Percentiles rank a stretch among this genome's conserved stretches.
Conservation (phyloP, 2,329 filamentous ascomycete species). For the Aspergillus tamarii region DNA sequence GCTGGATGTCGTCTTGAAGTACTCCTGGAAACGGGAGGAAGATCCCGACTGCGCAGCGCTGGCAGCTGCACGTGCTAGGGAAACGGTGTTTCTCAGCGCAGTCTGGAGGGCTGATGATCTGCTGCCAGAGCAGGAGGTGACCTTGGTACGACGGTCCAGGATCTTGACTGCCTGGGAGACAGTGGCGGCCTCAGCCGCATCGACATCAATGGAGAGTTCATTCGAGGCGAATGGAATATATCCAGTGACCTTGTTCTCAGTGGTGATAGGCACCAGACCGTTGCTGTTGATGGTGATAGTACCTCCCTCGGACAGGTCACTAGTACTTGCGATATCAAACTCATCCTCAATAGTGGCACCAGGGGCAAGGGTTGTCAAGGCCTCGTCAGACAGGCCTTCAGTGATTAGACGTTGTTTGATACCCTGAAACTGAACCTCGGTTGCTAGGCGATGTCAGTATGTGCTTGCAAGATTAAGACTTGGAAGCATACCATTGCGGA, state of each 20-base stretch:
- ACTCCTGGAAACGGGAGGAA: constrained; percentile 44
- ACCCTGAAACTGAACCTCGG: constrained; percentile 36
- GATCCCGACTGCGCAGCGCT: constrained; percentile 55
- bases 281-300: constrained; percentile 59
- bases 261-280: constrained; percentile 61
- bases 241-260: constrained; percentile 56
- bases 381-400: constrained; percentile 31
- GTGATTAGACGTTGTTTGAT: constrained; percentile 33
- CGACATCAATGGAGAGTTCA: constrained; percentile 58
- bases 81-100: constrained; percentile 58
- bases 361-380: constrained; percentile 33
- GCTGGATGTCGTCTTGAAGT: constrained; percentile 64
- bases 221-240: constrained; percentile 63
- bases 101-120: constrained; percentile 49
- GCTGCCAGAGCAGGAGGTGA: constrained; percentile 58
- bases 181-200: constrained; percentile 58
- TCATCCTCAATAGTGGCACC: constrained; percentile 36
- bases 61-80: constrained; percentile 51
- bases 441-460: constrained; percentile 25
- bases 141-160: constrained; percentile 51
- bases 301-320: constrained; percentile 53
- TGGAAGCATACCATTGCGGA: constrained; percentile 30
- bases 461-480: not conserved
- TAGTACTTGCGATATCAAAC: constrained; percentile 40
- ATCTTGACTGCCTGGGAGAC: constrained; percentile 51